Evolutionary conservation across 2,329 filamentous ascomycete species (phyloP).

Genomic region (Simplicillium aogashimaense): DNA sequence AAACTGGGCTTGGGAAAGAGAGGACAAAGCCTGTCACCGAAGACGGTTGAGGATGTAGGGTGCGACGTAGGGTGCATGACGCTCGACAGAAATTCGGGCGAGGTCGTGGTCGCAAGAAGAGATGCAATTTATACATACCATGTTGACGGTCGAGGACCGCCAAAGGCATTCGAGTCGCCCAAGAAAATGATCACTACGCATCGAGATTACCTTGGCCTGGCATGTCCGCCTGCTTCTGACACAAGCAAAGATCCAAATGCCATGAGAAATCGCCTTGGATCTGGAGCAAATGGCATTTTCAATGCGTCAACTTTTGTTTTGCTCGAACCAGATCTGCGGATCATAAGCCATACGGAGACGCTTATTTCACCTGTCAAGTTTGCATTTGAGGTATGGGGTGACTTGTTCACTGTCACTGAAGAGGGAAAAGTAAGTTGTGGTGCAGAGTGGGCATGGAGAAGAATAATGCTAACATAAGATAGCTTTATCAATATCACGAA

Average conservation of each 20-base stretch:
- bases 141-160: slow-evolving; percentile 72
- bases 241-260: slow-evolving; percentile 47
- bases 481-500: slow-evolving; percentile 84
- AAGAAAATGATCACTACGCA: slow-evolving; percentile 76
- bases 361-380: slow-evolving; percentile 70
- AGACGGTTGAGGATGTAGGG: slow-evolving; percentile 79
- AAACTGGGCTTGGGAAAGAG: slow-evolving; percentile 80
- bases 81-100: slow-evolving; percentile 65
- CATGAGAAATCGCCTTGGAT: slow-evolving; percentile 63
- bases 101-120: slow-evolving; percentile 85
- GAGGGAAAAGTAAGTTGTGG: slow-evolving; percentile 67
- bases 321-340: slow-evolving; percentile 82
- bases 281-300: slow-evolving; percentile 68
- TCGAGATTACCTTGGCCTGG: slow-evolving; percentile 76
- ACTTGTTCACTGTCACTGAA: slow-evolving; percentile 79
- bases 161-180: slow-evolving; percentile 81
- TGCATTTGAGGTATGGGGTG: slow-evolving; percentile 81
- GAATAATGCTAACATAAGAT: slow-evolving; percentile 9
- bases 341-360: slow-evolving; percentile 82
- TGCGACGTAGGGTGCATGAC: slow-evolving; percentile 96
- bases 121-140: slow-evolving; percentile 96
- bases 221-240: slow-evolving; percentile 59
- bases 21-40: slow-evolving; percentile 80
- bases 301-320: slow-evolving; percentile 82
- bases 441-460: too few species aligned